phyloP scores from a whole-genome alignment of 176 grass and related monocot genomes.

The Zea luxurians region DNA sequence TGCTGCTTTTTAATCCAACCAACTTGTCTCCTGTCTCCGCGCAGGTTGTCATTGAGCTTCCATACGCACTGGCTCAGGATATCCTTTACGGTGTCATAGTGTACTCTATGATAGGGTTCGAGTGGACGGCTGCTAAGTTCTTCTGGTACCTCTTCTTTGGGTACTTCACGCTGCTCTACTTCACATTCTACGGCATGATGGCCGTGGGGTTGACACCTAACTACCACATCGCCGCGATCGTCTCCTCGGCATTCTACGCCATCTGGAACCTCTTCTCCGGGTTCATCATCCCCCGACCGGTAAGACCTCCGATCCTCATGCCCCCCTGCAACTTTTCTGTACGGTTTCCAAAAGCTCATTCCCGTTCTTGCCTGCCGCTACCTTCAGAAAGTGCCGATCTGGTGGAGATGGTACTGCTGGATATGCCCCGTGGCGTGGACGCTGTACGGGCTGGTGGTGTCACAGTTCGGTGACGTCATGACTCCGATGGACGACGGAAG shows the following conservation, averaged over 20 bases:
- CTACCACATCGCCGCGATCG: slow-evolving; percentile 62
- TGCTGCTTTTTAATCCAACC: neutral
- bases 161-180: slow-evolving; percentile 86
- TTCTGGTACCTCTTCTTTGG: slow-evolving; percentile 86
- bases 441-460: slow-evolving; percentile 68
- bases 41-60: slow-evolving; percentile 76
- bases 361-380: slow-evolving; percentile 5
- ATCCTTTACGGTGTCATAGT: slow-evolving; percentile 57
- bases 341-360: neutral
- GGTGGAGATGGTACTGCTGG: slow-evolving; percentile 94
- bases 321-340: neutral
- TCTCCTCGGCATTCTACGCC: slow-evolving; percentile 66
- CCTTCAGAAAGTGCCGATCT: slow-evolving; percentile 70
- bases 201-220: slow-evolving; percentile 73
- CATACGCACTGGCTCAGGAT: slow-evolving; percentile 63
- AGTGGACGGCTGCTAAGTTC: slow-evolving; percentile 78
- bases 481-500: slow-evolving; percentile 18
- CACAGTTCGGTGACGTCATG: slow-evolving; percentile 66
- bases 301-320: slow-evolving; percentile 21
- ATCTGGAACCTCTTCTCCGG: slow-evolving; percentile 88
- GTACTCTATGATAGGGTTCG: slow-evolving; percentile 89
- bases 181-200: slow-evolving; percentile 97
- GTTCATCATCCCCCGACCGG: slow-evolving; percentile 58
- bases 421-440: slow-evolving; percentile 73
- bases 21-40: slow-evolving; percentile 25